A percentile compares a stretch with the other conserved stretches of the same genome.
Evolutionary conservation across 345 rosid genomes (phyloP).

Genomic region (Crucihimalaya himalaica): DNA sequence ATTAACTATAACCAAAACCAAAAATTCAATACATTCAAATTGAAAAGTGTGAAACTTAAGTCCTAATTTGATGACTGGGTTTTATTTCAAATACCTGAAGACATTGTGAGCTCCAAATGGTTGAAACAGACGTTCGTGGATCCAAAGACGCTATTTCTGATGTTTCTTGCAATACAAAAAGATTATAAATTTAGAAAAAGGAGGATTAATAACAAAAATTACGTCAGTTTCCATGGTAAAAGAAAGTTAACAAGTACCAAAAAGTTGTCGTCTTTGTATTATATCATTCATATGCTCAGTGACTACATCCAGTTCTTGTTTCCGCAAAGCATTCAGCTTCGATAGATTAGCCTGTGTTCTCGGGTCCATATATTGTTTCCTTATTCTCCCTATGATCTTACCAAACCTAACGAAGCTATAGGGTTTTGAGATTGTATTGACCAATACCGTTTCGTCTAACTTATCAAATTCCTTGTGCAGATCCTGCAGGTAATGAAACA

Average conservation of each 20-base stretch:
- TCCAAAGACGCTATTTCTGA: conserved; percentile 22
- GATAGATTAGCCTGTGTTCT: conserved; percentile 61
- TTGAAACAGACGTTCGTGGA: conserved; percentile 25
- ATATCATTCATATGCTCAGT: conserved; percentile 46
- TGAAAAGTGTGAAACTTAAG: neutral
- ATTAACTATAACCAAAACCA: neutral
- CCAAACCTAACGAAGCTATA: conserved; percentile 58
- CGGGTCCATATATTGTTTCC: conserved; percentile 58
- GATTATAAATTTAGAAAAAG: neutral
- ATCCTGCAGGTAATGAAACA: conserved; percentile 62
- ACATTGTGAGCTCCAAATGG: conserved; percentile 51
- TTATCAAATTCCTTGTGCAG: conserved; percentile 51
- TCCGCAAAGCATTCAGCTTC: conserved; percentile 47
- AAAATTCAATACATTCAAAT: neutral
- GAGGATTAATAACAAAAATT: neutral
- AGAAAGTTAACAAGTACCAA: conserved; percentile 31
- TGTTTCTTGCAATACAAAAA: conserved; percentile 35
- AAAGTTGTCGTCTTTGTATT: conserved; percentile 42
- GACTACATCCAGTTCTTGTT: conserved; percentile 42
- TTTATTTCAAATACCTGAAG: conserved; percentile 48
- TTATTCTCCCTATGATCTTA: conserved; percentile 51
- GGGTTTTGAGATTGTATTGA: conserved; percentile 48
- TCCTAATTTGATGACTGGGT: conserved; percentile 5
- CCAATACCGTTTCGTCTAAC: conserved; percentile 35
- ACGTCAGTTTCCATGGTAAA: neutral